Evolutionary conservation across 192 early-diverging fungal species (phyloP).

Genomic region (Umbelopsis ramanniana): DNA sequence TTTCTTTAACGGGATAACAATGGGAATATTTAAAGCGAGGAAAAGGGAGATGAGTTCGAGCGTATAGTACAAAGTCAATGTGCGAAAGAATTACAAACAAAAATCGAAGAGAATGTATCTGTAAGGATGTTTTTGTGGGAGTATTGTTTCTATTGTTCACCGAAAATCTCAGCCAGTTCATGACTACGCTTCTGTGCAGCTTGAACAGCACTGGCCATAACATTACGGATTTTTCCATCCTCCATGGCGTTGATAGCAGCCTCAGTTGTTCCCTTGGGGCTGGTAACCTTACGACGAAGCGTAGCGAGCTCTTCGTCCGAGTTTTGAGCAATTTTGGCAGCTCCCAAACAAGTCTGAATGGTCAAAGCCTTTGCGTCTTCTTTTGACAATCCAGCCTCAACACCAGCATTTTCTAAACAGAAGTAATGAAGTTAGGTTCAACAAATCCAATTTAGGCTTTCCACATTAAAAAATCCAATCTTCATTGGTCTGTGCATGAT

Average conservation of each 20-base stretch:
- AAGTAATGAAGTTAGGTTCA: neutral
- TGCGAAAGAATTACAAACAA: neutral
- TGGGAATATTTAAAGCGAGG: neutral
- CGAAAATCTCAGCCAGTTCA: conserved; percentile 68
- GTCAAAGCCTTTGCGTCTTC: conserved; percentile 81
- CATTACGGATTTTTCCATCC: conserved; percentile 55
- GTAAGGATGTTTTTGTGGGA: neutral
- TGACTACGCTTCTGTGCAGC: conserved; percentile 72
- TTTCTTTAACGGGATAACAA: neutral
- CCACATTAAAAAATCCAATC: neutral
- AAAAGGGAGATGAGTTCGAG: conserved; percentile 1
- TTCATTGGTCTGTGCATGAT: conserved; percentile 10
- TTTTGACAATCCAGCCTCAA: conserved; percentile 71
- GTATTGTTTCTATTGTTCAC: conserved; percentile 34
- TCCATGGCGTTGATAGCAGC: conserved; percentile 85
- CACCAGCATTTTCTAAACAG: conserved; percentile 71
- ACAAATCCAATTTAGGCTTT: neutral
- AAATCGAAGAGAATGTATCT: neutral
- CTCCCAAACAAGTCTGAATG: conserved; percentile 91
- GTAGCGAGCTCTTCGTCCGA: conserved; percentile 71
- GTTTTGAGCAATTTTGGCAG: conserved; percentile 81
- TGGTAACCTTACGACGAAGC: conserved; percentile 87
- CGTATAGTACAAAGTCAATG: conserved; percentile 16
- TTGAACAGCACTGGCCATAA: conserved; percentile 59
- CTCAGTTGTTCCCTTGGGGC: conserved; percentile 91